Evolutionary conservation across 179 eudicot species (phyloP).

Genomic region (Gypsophila paniculata): DNA sequence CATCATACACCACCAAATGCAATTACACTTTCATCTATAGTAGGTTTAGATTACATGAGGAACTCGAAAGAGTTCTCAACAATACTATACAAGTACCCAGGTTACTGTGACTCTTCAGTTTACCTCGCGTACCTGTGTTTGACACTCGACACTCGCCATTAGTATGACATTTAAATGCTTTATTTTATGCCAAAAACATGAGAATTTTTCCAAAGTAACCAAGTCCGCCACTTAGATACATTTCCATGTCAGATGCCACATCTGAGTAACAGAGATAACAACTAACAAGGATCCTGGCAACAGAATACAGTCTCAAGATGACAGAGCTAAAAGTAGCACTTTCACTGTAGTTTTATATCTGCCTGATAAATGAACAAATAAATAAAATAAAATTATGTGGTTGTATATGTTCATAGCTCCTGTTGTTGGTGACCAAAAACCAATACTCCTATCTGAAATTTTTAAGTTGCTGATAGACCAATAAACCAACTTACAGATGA

Average conservation of each 20-base stretch:
- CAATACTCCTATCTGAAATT: not conserved
- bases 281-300: not conserved
- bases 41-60: not conserved
- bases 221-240: no score
- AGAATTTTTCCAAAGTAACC: no score
- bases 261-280: no score
- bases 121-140: no score
- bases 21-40: not conserved
- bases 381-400: not conserved
- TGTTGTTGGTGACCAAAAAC: not conserved
- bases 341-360: no score
- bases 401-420: conserved; percentile 9
- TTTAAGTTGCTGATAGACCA: conserved; percentile 15
- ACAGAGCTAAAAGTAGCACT: conserved; percentile 11
- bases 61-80: not conserved
- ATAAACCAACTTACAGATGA: conserved; percentile 54
- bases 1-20: not conserved
- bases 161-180: no score
- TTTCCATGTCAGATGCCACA: no score
- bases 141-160: no score
- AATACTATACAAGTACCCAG: not conserved
- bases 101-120: no score
- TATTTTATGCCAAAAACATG: no score
- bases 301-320: conserved; percentile 5
- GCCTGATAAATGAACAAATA: no score